Evolutionary conservation across 352 stramenopile genomes (phyloP), one percentile per base, ranked within the genome.

Genomic region (Phytopythium boreale): DNA sequence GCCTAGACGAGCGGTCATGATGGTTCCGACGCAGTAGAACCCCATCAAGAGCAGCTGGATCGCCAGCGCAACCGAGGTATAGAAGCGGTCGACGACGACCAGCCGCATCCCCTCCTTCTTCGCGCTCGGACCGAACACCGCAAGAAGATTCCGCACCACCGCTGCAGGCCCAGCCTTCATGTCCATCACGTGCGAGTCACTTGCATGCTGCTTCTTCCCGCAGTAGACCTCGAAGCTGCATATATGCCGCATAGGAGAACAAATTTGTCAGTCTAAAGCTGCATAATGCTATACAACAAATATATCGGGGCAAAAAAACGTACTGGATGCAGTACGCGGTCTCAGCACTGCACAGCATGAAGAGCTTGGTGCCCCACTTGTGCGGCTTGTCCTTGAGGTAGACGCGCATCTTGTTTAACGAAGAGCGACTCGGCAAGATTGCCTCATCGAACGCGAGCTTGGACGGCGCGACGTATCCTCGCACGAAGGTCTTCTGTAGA

Each of bases 341-440:
- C 0, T 43, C 22, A 4, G 57, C 57, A 51, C 66, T 59, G 58
- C 61, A 75, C 31, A 56, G 34, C 62, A 72, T 63, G 15, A 69
- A 66, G 19, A 62, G 59, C 22, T 69, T 65, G 0, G 64, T 65
- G 11, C 58, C 58, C 63, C 58, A 65, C n/a, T 52, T 47, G 49
- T 69, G 24, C n/a, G n/a, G n/a, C n/a, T n/a, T n/a, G n/a, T n/a
- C n/a, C n/a, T n/a, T n/a, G n/a, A n/a, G n/a, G n/a, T 66, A 60
- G 15, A 68, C 62, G 24, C 68, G 41, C 56, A 74, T 66, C 34
- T 65, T 63, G 56, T 65, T 66, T 41, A 67, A 72, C 1, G 58
- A 64, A 2, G 62, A 69, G 1, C 53, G 62, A 8, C 41, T 61
- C 2, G 56, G 61, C 10, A 68, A 41, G 2, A 72, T 50, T 14